phyloP scores from a whole-genome alignment of 495 filamentous ascomycete genomes.

The Xylaria venustula region DNA sequence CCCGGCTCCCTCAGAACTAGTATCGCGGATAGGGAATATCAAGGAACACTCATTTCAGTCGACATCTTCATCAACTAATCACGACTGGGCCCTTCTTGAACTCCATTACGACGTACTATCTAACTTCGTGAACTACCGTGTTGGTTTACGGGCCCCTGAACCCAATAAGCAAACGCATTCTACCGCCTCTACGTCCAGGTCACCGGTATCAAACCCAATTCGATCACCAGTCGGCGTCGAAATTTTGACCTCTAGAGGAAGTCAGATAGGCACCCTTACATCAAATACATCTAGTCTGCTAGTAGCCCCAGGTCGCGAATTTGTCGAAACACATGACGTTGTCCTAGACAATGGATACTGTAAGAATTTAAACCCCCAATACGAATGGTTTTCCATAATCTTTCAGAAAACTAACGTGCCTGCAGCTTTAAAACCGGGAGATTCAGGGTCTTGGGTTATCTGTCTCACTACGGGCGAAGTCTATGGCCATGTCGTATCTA shows the following conservation, averaged over 20 bases:
- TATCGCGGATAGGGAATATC: not conserved
- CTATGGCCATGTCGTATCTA: slow-evolving; percentile 18
- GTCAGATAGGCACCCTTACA: slow-evolving; percentile 13
- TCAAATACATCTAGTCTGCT: slow-evolving; percentile 13
- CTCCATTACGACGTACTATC: not conserved
- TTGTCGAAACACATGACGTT: slow-evolving; percentile 15
- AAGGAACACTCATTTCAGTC: not conserved
- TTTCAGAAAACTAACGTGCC: not conserved
- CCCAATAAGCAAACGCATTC: not conserved
- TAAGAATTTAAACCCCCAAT: slow-evolving; percentile 4
- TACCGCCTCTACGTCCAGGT: not conserved
- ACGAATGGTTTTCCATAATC: not conserved
- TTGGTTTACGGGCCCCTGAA: no score
- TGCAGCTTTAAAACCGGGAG: slow-evolving; percentile 13
- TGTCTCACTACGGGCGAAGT: slow-evolving; percentile 7
- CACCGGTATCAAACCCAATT: not conserved
- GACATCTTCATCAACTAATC: not conserved
- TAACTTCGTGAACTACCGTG: no score
- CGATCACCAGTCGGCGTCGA: not conserved
- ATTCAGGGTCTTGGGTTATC: slow-evolving; percentile 22
- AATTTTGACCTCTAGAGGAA: not conserved
- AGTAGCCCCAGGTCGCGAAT: slow-evolving; percentile 10
- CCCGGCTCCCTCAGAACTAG: not conserved
- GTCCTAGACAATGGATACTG: slow-evolving; percentile 3
- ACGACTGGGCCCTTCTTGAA: not conserved